Conservation (phyloP, 164 flowering plant genomes). For the Sedum album region DNA sequence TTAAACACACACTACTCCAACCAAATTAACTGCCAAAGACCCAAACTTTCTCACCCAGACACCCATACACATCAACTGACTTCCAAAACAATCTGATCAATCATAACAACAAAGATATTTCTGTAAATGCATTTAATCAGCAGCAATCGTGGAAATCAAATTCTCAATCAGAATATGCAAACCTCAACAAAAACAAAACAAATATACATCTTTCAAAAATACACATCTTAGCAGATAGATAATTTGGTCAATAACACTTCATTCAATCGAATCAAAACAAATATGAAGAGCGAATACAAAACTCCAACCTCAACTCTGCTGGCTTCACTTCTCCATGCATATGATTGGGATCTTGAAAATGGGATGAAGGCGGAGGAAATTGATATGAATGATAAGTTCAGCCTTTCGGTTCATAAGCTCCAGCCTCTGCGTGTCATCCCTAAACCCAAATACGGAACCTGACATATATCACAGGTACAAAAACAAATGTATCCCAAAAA, state of each 20-base stretch:
- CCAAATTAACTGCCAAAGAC: not conserved
- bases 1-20: not conserved
- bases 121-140: no score
- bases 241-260: not conserved
- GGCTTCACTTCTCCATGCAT: constrained; percentile 1
- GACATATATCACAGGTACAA: not conserved
- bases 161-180: not conserved
- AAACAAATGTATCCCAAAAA: no score
- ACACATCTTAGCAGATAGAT: not conserved
- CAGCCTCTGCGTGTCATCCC: not conserved
- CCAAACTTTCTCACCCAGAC: no score
- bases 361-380: not conserved
- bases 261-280: not conserved
- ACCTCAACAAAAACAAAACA: not conserved
- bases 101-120: no score
- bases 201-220: not conserved
- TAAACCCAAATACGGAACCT: not conserved
- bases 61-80: no score
- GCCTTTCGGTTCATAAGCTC: not conserved
- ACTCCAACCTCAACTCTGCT: not conserved
- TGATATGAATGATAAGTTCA: not conserved
- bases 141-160: not conserved
- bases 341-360: not conserved
- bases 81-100: no score
- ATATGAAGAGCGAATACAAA: no score